Evolutionary conservation across 139 green algal genomes (phyloP).

Genomic region (Choricystis sp.): DNA sequence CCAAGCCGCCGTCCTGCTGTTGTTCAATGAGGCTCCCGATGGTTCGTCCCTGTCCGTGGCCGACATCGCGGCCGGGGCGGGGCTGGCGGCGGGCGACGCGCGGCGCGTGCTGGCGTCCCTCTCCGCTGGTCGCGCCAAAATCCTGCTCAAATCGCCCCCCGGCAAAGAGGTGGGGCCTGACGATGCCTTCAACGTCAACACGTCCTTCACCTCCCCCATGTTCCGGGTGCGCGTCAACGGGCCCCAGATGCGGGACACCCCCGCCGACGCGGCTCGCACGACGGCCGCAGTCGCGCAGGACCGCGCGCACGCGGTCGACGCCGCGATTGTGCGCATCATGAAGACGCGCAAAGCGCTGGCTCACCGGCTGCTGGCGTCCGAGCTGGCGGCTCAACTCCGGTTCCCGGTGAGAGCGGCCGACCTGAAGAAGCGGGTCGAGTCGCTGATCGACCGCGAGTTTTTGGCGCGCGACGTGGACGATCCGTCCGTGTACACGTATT

Average conservation of each 20-base stretch:
- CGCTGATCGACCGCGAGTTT: constrained; percentile 96
- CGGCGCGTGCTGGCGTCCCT: constrained; percentile 78
- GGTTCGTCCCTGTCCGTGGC: not conserved
- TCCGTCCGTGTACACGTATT: constrained; percentile 25
- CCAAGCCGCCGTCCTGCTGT: constrained; percentile 80
- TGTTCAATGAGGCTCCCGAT: constrained; percentile 71
- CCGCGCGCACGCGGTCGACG: constrained; percentile 89
- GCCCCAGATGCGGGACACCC: constrained; percentile 91
- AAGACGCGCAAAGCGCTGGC: constrained; percentile 86
- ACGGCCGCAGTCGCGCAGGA: constrained; percentile 67
- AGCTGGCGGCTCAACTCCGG: constrained; percentile 84
- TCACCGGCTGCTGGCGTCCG: constrained; percentile 84
- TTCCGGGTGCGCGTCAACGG: constrained; percentile 91
- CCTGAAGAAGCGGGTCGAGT: constrained; percentile 97
- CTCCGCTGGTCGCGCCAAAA: constrained; percentile 63
- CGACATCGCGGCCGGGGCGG: not conserved
- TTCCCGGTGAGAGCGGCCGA: constrained; percentile 76
- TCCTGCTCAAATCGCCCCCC: constrained; percentile 83
- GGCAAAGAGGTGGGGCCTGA: constrained; percentile 59
- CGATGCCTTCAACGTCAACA: constrained; percentile 82
- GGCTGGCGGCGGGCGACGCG: constrained; percentile 74
- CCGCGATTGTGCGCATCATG: constrained; percentile 95
- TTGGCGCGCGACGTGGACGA: constrained; percentile 69
- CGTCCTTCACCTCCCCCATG: constrained; percentile 54
- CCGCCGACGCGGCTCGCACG: constrained; percentile 85